Conservation (phyloP, 495 filamentous ascomycete species). For the Lasiosphaeris hirsuta region DNA sequence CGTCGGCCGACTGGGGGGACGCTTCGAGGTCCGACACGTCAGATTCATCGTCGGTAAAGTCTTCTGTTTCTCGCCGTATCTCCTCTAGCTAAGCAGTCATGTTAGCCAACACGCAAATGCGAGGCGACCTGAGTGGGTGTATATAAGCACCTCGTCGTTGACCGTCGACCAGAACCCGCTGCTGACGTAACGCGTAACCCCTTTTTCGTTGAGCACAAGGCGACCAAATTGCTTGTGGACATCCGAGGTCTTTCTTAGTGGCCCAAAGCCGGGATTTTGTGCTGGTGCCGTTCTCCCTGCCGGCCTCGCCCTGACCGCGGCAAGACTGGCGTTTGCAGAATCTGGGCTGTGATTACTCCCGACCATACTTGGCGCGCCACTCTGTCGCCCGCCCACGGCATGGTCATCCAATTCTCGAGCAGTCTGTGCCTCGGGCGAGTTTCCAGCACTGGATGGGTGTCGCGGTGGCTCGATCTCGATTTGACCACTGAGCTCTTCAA, state of each 20-base stretch:
- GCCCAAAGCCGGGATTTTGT: slow-evolving; percentile 11
- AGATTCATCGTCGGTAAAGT: slow-evolving; percentile 65
- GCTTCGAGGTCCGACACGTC: slow-evolving; percentile 52
- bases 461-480: slow-evolving; percentile 29
- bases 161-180: slow-evolving; percentile 87
- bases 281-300: slow-evolving; percentile 13
- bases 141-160: slow-evolving; percentile 65
- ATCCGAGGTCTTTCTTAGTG: slow-evolving; percentile 30
- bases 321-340: slow-evolving; percentile 4
- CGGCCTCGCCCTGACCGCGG: slow-evolving; percentile 2
- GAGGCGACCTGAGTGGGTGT: too few relatives aligned
- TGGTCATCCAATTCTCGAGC: slow-evolving; percentile 17
- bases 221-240: slow-evolving; percentile 72
- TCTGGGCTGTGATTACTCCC: slow-evolving; percentile 16
- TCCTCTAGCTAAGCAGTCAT: slow-evolving; percentile 58
- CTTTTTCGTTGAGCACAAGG: slow-evolving; percentile 76
- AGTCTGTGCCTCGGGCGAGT: slow-evolving; percentile 36
- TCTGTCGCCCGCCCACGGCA: slow-evolving; percentile 10
- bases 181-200: slow-evolving; percentile 79
- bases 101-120: slow-evolving; percentile 1
- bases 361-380: slow-evolving; percentile 14
- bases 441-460: slow-evolving; percentile 33
- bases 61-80: slow-evolving; percentile 65
- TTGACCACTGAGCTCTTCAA: slow-evolving; percentile 11
- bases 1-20: slow-evolving; percentile 41